phyloP scores from a whole-genome alignment of 2,329 filamentous ascomycete species.

The Mycogone perniciosa region DNA sequence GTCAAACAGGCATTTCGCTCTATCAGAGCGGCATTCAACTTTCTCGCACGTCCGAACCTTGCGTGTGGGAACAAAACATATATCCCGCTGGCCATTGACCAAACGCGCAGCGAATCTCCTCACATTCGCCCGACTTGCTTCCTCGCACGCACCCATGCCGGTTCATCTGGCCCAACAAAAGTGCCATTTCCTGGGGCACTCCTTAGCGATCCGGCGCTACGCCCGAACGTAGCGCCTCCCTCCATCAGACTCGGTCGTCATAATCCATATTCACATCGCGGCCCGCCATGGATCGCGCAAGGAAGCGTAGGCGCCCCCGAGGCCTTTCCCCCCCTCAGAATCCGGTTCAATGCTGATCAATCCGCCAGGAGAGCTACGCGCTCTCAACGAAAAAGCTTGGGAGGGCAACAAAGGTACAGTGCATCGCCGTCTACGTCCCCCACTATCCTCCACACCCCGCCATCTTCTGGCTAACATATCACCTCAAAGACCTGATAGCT shows the following conservation, averaged over 20 bases:
- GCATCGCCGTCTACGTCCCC: background rate
- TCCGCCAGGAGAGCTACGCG: slow-evolving; percentile 72
- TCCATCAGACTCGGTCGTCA: slow-evolving; percentile 7
- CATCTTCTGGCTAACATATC: slow-evolving; percentile 1
- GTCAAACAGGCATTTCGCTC: slow-evolving; percentile 6
- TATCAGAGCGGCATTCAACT: slow-evolving; percentile 4
- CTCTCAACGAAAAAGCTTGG: slow-evolving; percentile 84
- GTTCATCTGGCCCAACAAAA: slow-evolving; percentile 30
- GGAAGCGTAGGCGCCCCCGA: slow-evolving; percentile 47
- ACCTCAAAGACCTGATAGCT: slow-evolving; percentile 61
- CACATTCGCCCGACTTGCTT: slow-evolving; percentile 19
- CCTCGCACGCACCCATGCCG: slow-evolving; percentile 34
- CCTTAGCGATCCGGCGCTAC: slow-evolving; percentile 34
- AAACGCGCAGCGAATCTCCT: background rate
- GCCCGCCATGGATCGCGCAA: slow-evolving; percentile 57
- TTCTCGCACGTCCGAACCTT: slow-evolving; percentile 8
- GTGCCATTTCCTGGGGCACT: slow-evolving; percentile 31
- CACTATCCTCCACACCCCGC: background rate
- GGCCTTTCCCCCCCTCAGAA: background rate
- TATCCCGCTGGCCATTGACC: slow-evolving; percentile 10
- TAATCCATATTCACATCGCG: slow-evolving; percentile 22
- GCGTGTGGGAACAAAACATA: slow-evolving; percentile 5
- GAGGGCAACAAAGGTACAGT: slow-evolving; percentile 71
- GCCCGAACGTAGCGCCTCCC: slow-evolving; percentile 42
- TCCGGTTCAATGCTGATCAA: slow-evolving; percentile 1